Conservation (phyloP, 306 rosid genomes). For the Hippophae gyantsensis region DNA sequence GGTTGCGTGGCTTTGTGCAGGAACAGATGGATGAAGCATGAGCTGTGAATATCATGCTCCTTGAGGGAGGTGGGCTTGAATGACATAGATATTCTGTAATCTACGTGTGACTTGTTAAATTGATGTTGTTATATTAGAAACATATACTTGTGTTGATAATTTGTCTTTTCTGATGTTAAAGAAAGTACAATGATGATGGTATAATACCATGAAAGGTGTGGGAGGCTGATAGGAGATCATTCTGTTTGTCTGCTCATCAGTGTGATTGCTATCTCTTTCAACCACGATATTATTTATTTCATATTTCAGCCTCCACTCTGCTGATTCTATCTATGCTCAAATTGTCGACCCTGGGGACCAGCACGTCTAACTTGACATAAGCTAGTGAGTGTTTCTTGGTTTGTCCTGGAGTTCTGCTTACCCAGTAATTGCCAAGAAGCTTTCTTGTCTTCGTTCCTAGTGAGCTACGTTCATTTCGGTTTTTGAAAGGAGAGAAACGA, state of each 20-base stretch:
- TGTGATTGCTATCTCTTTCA: too few species aligned
- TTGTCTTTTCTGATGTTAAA: constrained; percentile 5
- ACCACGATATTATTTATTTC: too few species aligned
- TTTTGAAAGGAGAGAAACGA: too few species aligned
- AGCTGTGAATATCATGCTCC: constrained; percentile 16
- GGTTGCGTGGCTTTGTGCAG: constrained; percentile 20
- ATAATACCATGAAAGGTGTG: background rate
- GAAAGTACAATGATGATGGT: constrained; percentile 8
- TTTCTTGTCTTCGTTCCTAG: too few species aligned
- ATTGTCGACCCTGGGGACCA: background rate
- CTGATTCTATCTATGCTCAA: too few species aligned
- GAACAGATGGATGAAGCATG: constrained; percentile 41
- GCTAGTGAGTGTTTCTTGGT: too few species aligned
- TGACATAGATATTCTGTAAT: constrained; percentile 26
- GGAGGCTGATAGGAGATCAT: background rate
- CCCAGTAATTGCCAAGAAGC: background rate
- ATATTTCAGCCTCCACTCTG: too few species aligned
- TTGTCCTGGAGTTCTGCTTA: background rate
- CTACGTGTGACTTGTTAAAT: constrained; percentile 9
- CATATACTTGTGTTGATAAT: constrained; percentile 15
- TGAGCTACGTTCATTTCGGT: too few species aligned
- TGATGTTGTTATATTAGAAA: constrained; percentile 18
- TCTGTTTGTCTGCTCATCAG: background rate
- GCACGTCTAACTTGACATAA: background rate
- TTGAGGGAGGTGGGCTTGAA: constrained; percentile 43